Base-by-base conservation (phyloP, 306 rosid species). In the Hippophae tibetana region DNA sequence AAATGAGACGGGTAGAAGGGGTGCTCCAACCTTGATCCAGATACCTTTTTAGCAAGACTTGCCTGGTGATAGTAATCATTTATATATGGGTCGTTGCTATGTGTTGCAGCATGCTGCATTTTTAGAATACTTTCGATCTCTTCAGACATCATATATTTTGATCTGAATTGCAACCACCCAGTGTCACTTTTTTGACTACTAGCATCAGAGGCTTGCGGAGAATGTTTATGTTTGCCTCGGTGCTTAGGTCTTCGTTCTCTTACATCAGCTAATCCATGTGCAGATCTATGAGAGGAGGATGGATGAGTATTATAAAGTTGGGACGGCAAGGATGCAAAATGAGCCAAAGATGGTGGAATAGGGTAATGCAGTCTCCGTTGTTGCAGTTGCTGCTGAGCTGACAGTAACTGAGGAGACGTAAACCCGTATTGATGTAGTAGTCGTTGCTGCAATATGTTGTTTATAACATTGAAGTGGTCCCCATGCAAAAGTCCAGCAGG, bases 31-130 rank as follows among this genome's bases (percentile, higher is more conserved):
- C 86, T 86, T 41, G 87, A 84, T 58, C 89, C 89, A 42, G 81
- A 54, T 57, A 94, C 70, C 75, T 86, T 86, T 65, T 74, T 93
- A 3, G 97, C 82, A 52, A 86, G 95, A 83, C 86, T 80, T 69
- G 83, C 96, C 75, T 93, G 99, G 69, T 93, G 82, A 62, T 93
- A 93, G 74, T 77, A 93, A 78, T 93, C 99, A 75, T 93, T 97
- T 48, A 93, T 89, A 81, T 93, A 93, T 41, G 99, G 97, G 66
- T 93, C 99, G 74, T 89, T 89, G 74, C 89, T 89, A 57, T 93
- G 99, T 9, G 97, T 93, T 53, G 97, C 99, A 13, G 81, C 89
- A 60, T 88, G 95, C 73, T 93, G 99, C 89, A 93, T 77, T 77
- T 97, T 77, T 47, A 84, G 84, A 71, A 93, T 93, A 74, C 82